Evolutionary conservation across 768 basidiomycete species (phyloP), one percentile per base, ranked within the genome.

Genomic region (Cystofilobasidium ferigula): DNA sequence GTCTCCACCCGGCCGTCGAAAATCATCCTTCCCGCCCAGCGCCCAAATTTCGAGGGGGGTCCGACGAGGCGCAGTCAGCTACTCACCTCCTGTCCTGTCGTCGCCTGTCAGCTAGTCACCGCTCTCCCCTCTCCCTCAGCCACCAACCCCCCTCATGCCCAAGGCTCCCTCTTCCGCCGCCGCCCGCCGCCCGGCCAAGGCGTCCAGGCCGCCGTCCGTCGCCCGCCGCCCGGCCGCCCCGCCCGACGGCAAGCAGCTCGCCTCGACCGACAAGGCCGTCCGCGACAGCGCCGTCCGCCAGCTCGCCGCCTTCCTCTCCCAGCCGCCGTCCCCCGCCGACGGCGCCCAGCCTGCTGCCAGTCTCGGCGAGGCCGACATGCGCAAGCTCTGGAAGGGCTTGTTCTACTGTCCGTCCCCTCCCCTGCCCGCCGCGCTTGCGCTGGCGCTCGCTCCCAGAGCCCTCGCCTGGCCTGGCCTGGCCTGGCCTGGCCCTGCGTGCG

Each of bases 321-420:
- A 62, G 62, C n/a, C n/a, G n/a, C n/a, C n/a, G n/a, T n/a, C n/a
- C n/a, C n/a, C n/a, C n/a, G 35, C 45, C 32, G 71, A 71, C 38
- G 69, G 57, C 1, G 59, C 38, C 9, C 32, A 48, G 28, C 48
- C 43, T 26, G 56, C 30, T 13, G 67, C 61, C 34, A 60, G 60
- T 12, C 60, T 67, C n/a, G 81, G 84, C 71, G 79, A 81, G 54
- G 83, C 86, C 64, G 92, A 97, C 72, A 86, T 95, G 85, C 82
- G 83, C 69, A 94, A 92, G 76, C 76, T 98, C 35, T 98, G 94
- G 94, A 97, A 99, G 75, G 94, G 93, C 0, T 82, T 98, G 59
- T 99, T 94, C 76, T 99, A 94, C 76, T 95, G 93, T 91, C 7
- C 38, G 30, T n/a, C n/a, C n/a, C n/a, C n/a, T n/a, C n/a, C n/a